Evolutionary conservation across 2,329 filamentous ascomycete genomes (phyloP), one percentile per base, ranked within the genome.

Genomic region (Pseudocercospora fuligena): DNA sequence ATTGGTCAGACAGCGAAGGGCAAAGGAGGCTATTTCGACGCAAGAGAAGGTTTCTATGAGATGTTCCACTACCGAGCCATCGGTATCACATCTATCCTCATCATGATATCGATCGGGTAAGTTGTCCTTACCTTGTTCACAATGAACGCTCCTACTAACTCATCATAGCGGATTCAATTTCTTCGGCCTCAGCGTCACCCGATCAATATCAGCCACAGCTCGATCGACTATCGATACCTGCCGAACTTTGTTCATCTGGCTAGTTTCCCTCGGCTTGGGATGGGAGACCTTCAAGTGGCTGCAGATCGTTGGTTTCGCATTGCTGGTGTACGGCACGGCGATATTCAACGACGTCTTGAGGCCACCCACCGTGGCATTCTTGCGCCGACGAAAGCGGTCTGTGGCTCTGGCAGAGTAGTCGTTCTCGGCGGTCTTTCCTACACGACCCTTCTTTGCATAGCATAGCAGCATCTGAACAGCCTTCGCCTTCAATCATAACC

Each of bases 61-160:
- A 89, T 99, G 80, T 88, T 88, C 9, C 83, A 89, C 40, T 89
- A 94, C 79, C 86, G 83, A 61, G 82, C 87, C 16, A 89, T 99
- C 67, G 87, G 90, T 31, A 73, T 94, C 2, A 92, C 92, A 23
- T 97, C 93, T 71, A 63, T 98, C 7, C 80, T 97, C 66, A 98
- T 98, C 78, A 99, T 99, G 95, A 86, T 99, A 72, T 97, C 93
- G 75, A 99, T 99, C 74, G 94, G 94, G 91, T 96, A 87, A 77
- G 88, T 83, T 21, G 25, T 58, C 40, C 7, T 27, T 43, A n/a
- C 5, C 40, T 9, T 21, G 36, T 2, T 49, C 47, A 23, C 19
- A n/a, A 36, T 63, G n/a, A 57, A 36, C 68, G 33, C 70, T 72
- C 46, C 74, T 63, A 33, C 31, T 21, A 27, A 46, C 23, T 25